phyloP scores from a whole-genome alignment of 164 flowering plant species.

The grape (Vitis vinifera) region ASM3070453v1 NC_081806.1:19216501-19217000 shows the following conservation, averaged over 20 bases:
- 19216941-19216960: slow-evolving; percentile 9
- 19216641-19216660: too few species aligned
- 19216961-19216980: slow-evolving; percentile 90
- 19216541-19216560: too few species aligned
- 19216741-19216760: slow-evolving; percentile 79
- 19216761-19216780: slow-evolving; percentile 60
- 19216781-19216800: slow-evolving; percentile 88
- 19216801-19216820: slow-evolving; percentile 82
- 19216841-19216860: slow-evolving; percentile 53
- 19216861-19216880: slow-evolving; percentile 55
- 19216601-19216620: too few species aligned
- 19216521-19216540: too few species aligned
- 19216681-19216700: neutral
- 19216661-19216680: neutral
- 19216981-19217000: slow-evolving; percentile 94
- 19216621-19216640: too few species aligned
- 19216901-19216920: neutral
- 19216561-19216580: too few species aligned
- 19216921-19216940: slow-evolving; percentile 29
- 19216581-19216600: too few species aligned
- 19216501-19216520: too few species aligned
- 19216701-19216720: slow-evolving; percentile 5
- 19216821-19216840: slow-evolving; percentile 46
- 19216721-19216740: slow-evolving; percentile 1
- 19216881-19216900: neutral